Percentiles rank a stretch among this genome's conserved stretches.
Conservation (phyloP, 768 basidiomycete genomes). For the Hemileccinum rubropunctum region DNA sequence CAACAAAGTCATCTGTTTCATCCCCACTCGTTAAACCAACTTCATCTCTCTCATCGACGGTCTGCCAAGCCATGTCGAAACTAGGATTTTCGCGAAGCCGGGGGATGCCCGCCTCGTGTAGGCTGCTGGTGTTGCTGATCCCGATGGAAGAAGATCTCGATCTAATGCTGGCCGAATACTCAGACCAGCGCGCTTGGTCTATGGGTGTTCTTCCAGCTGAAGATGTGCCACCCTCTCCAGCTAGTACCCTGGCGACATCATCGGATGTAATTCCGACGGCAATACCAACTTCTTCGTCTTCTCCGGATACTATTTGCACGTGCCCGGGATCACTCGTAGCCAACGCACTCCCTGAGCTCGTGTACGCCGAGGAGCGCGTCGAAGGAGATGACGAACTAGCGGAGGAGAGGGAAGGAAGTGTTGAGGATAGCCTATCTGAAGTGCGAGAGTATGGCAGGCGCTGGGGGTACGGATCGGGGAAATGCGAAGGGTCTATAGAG, state of each 20-base stretch:
- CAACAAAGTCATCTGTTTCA: constrained; percentile 51
- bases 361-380: constrained; percentile 75
- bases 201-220: constrained; percentile 50
- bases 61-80: constrained; percentile 74
- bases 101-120: constrained; percentile 41
- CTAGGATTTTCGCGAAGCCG: constrained; percentile 63
- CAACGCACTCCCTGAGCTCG: constrained; percentile 63
- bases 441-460: constrained; percentile 45
- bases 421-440: constrained; percentile 33
- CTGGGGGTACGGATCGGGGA: constrained; percentile 71
- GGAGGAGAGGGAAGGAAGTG: constrained; percentile 63
- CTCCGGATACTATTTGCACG: constrained; percentile 61
- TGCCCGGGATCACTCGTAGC: constrained; percentile 61
- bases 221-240: constrained; percentile 46
- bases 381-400: constrained; percentile 69
- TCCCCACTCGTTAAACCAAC: constrained; percentile 53
- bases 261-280: constrained; percentile 65
- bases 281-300: constrained; percentile 50
- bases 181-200: constrained; percentile 75
- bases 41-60: constrained; percentile 71
- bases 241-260: constrained; percentile 58
- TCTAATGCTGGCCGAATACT: constrained; percentile 59
- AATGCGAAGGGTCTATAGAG: constrained; percentile 60
- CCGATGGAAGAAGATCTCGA: constrained; percentile 71
- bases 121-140: constrained; percentile 40